Evolutionary conservation across 768 basidiomycete genomes (phyloP), one percentile per base, ranked within the genome.

Genomic region (Calocybe indica): DNA sequence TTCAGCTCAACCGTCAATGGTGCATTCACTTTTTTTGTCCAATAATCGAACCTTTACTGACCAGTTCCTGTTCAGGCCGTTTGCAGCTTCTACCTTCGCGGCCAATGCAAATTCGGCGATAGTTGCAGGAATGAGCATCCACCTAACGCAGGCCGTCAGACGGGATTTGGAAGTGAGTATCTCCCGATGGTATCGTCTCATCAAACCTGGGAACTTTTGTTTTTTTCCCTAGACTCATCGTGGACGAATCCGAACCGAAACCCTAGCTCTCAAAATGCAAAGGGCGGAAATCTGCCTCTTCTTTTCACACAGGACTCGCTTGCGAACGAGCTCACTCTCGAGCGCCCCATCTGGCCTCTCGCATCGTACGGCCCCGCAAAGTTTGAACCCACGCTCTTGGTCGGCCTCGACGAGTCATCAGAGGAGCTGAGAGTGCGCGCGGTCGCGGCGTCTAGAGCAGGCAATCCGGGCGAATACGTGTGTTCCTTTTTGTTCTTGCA

Each of bases 301-400:
- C 9, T 32, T 12, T 34, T 38, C 50, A 92, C 90, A 28, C 59
- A 68, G 13, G 83, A 91, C 9, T 67, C 72, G 2, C 76, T 95
- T 38, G 60, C 59, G n/a, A 65, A 66, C 31, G 92, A 94, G 53
- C 61, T 94, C 6, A 78, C 75, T 1, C 69, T 65, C 14, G 91
- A 93, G 11, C 84, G 80, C 57, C 92, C 92, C 0, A 38, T 74
- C 9, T 96, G 88, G 85, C 84, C 85, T 10, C 67, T 94, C 0
- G 83, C 88, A 0, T 84, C 80, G 0, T 94, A 88, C 60, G 91
- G 75, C 0, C 80, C 88, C 14, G 78, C 80, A 3, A 95, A 93
- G 59, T 58, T 75, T 50, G 89, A 92, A 53, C 81, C 81, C 0
- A 78, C 70, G 14, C 54, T 94, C 5, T 62, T 96, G 12, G 47